Evolutionary conservation across 2,329 filamentous ascomycete genomes (phyloP), one percentile per base, ranked within the genome.

Genomic region (Xylariales sp.): DNA sequence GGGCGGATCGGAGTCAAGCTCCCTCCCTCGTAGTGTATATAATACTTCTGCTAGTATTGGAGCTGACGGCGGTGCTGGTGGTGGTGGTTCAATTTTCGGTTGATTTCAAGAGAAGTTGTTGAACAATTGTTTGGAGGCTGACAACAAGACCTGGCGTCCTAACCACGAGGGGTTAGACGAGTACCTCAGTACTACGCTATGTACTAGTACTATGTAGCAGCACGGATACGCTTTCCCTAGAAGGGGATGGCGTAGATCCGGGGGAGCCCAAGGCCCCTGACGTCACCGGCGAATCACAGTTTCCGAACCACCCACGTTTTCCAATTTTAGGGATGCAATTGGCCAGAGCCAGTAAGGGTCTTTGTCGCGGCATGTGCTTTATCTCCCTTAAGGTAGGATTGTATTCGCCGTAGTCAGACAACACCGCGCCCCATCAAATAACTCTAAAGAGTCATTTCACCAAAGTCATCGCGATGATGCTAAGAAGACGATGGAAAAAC

Each of bases 231-330:
- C 64, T 53, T 57, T 62, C 43, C 67, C 48, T 0, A 41, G 54
- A 56, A 18, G 4, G 58, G 63, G 12, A 43, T 59, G 28, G 57
- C 2, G 16, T 18, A 32, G n/a, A 30, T 54, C 46, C 23, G 23
- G 46, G 56, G 63, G 54, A 14, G n/a, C 60, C 65, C 58, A 67
- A 10, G 50, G 39, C 54, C 58, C 52, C 14, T 57, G 49, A 64
- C 46, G 45, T 34, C 32, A 48, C 30, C 56, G 67, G 74, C 74
- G 71, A 76, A 75, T 77, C 71, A 74, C 62, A 72, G 69, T 67
- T 69, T 65, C 34, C 36, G 60, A 39, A 61, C 32, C 55, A 62
- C 53, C 68, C 74, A 76, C 74, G 74, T 75, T 75, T 67, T 65
- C 43, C 46, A 50, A 50, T 64, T 70, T 62, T 10, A 43, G 41